Evolutionary conservation across 306 rosid species (phyloP).

Genomic region (Ochetophila trinervis): DNA sequence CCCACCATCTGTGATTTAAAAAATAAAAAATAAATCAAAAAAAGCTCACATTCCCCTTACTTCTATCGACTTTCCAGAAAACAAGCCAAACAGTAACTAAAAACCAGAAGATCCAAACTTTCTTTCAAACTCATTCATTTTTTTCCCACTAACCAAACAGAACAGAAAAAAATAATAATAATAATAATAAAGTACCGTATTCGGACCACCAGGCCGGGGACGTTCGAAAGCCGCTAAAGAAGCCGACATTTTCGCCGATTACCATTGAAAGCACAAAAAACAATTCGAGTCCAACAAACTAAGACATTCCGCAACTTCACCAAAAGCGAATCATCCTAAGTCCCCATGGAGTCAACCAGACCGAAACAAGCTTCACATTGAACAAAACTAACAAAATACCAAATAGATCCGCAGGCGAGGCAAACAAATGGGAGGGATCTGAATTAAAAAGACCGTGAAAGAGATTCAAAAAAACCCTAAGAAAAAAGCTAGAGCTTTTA

Average conservation of each 20-base stretch:
- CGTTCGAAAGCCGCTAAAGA: constrained; percentile 85
- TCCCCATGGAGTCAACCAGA: constrained; percentile 14
- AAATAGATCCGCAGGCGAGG: constrained; percentile 4
- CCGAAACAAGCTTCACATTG: constrained; percentile 21
- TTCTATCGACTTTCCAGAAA: background rate
- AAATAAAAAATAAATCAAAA: background rate
- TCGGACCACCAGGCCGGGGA: constrained; percentile 67
- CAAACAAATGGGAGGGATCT: constrained; percentile 14
- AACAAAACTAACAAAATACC: background rate
- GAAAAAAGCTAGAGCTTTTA: constrained; percentile 15
- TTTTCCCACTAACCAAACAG: constrained; percentile 31
- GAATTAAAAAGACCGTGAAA: background rate
- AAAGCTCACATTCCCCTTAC: constrained; percentile 3
- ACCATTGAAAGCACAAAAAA: constrained; percentile 40
- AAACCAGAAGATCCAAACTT: background rate
- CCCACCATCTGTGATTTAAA: background rate
- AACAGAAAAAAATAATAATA: constrained; percentile 13
- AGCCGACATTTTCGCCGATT: constrained; percentile 72
- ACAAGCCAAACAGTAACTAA: background rate
- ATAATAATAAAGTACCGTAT: constrained; percentile 66
- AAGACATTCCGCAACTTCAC: constrained; percentile 23
- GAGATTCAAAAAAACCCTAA: background rate
- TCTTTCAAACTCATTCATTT: constrained; percentile 13
- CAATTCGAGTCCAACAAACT: constrained; percentile 9
- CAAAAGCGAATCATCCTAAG: constrained; percentile 11